Conservation (phyloP, 2,329 filamentous ascomycete genomes). For the Sclerotinia nivalis region DNA sequence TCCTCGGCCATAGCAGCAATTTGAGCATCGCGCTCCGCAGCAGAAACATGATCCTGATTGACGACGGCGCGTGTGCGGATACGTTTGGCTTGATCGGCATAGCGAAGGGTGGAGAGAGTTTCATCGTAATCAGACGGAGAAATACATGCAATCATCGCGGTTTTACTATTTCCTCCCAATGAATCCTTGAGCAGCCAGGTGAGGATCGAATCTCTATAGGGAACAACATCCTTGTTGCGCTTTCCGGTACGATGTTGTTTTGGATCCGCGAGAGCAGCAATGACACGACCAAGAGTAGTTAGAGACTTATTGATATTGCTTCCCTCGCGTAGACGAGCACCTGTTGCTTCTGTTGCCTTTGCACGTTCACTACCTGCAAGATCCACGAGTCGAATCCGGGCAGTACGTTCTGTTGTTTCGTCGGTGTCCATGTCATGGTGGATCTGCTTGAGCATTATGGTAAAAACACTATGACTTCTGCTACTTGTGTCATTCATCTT, state of each 20-base stretch:
- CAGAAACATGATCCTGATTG: conserved; percentile 92
- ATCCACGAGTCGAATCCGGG: conserved; percentile 91
- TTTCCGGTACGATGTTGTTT: conserved; percentile 62
- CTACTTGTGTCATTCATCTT: conserved; percentile 99
- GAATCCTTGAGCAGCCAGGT: conserved; percentile 93
- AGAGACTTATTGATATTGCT: conserved; percentile 99
- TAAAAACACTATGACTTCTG: conserved; percentile 95
- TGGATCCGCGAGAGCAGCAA: conserved; percentile 78
- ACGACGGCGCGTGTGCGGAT: conserved; percentile 93
- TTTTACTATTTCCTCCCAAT: conserved; percentile 94
- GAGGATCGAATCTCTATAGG: conserved; percentile 85
- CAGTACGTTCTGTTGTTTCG: conserved; percentile 92
- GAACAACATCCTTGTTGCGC: conserved; percentile 71
- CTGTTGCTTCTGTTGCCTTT: conserved; percentile 93
- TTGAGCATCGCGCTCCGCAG: conserved; percentile 90
- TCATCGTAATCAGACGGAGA: conserved; percentile 95
- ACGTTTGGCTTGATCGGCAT: conserved; percentile 95
- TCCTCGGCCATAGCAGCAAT: conserved; percentile 94
- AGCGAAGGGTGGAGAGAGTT: conserved; percentile 91
- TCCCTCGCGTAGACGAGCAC: conserved; percentile 85
- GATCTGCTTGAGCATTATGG: conserved; percentile 96
- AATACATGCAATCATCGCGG: conserved; percentile 98
- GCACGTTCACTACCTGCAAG: conserved; percentile 92
- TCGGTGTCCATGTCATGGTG: conserved; percentile 97
- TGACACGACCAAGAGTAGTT: conserved; percentile 91